Evolutionary conservation across 805 yeast species (phyloP), one percentile per base, ranked within the genome.

Genomic region (Candida sakaeoensis): DNA sequence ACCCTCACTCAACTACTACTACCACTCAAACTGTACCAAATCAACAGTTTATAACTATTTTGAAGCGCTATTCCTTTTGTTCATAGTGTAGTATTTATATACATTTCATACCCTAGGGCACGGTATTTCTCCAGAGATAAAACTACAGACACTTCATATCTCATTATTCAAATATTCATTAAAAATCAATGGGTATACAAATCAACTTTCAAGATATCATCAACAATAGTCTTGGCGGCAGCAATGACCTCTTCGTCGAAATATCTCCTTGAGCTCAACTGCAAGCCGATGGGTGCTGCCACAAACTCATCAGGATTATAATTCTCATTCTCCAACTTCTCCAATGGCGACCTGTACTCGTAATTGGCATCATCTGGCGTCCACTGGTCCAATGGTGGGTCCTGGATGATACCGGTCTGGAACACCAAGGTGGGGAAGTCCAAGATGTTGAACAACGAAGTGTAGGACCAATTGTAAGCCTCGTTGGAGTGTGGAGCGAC

Each of bases 401-500:
- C 85, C 53, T 72, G 84, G 47, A 57, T 64, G 47, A 80, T 60
- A 8, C 85, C 79, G 4, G 86, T 73, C 51, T 84, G 88, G 61
- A 78, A 66, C 1, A 72, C 69, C 44, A 81, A 75, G 28, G 80
- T 76, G 30, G 95, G 89, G 53, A 77, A 69, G 58, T 85, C 95
- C 46, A 83, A 59, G 42, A 84, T 54, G 61, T 85, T 85, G 76
- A 79, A 85, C 46, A 82, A 69, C 2, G 88, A 64, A 5, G 91
- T 83, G 67, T 85, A 85, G 3, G 90, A 84, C 90, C 93, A 85
- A 60, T 82, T 82, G 57, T 74, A 76, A 5, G 82, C 73, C 37
- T 72, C 68, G 35, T 74, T 76, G 16, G 83, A 77, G 39, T 71
- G 72, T 32, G 88, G 86, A n/a, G 93, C 87, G 37, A 79, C 80